These are phyloP conservation scores for Cryphonectria naterciae DNA, from an alignment of 2,329 filamentous ascomycete species.

Conservation along the genomic window DNA sequence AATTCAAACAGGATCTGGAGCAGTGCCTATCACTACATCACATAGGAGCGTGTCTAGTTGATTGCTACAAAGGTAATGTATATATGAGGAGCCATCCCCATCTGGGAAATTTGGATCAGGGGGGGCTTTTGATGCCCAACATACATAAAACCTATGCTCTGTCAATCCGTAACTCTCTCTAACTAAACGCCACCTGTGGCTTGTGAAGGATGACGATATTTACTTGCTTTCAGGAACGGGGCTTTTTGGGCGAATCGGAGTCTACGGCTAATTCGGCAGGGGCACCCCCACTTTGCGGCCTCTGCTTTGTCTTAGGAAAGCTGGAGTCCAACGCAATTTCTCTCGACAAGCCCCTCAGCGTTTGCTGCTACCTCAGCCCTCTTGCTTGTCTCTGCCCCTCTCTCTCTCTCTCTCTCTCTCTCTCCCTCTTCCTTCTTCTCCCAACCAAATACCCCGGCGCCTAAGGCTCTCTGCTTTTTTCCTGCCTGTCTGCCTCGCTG, in stretches of 20 bases:
- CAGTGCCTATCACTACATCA: not conserved
- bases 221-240: conserved; percentile 8
- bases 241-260: not conserved
- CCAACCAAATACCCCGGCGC: not conserved
- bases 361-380: not conserved
- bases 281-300: not conserved
- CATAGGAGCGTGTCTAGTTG: not conserved
- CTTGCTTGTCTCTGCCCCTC: not conserved
- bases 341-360: conserved; percentile 1
- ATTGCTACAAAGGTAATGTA: not conserved
- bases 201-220: not conserved
- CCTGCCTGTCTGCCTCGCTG: not conserved
- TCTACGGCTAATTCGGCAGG: conserved; percentile 4
- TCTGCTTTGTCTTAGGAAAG: not conserved
- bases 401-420: not conserved
- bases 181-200: conserved; percentile 15
- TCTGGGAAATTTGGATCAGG: not conserved
- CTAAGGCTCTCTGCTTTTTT: not conserved
- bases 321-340: not conserved
- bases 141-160: not conserved
- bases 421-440: not conserved
- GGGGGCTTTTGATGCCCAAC: not conserved
- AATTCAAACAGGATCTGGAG: not conserved
- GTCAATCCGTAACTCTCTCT: not conserved
- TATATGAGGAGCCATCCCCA: not conserved